Percentiles rank a stretch among this genome's conserved stretches.
These are phyloP conservation scores for Cyclotella choctawhatcheeana DNA, from an alignment of 108 stramenopile species.

Conservation along the genomic window DNA sequence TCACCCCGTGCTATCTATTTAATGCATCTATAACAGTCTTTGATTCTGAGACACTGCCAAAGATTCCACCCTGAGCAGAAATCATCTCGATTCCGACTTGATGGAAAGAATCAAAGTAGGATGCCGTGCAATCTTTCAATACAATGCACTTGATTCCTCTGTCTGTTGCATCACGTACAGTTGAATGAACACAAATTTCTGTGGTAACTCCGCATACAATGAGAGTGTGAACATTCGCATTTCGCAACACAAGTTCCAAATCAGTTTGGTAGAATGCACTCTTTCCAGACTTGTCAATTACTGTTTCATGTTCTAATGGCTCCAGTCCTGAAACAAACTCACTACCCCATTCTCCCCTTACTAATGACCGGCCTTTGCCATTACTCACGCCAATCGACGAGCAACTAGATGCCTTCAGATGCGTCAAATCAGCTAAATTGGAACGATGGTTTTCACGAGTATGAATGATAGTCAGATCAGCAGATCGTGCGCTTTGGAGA, in stretches of 20 bases:
- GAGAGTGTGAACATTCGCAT: conserved; percentile 50
- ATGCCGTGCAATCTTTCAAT: conserved; percentile 67
- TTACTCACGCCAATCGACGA: conserved; percentile 50
- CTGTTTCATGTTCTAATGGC: conserved; percentile 49
- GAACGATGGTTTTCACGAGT: conserved; percentile 71
- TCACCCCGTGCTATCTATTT: neutral
- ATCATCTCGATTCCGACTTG: conserved; percentile 63
- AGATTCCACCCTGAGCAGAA: conserved; percentile 70
- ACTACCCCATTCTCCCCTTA: conserved; percentile 66
- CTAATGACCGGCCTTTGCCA: conserved; percentile 58
- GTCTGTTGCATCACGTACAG: conserved; percentile 80
- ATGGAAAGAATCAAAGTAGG: conserved; percentile 78
- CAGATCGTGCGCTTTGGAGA: conserved; percentile 39
- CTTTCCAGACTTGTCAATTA: conserved; percentile 82
- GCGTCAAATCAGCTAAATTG: conserved; percentile 49
- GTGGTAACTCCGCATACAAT: conserved; percentile 81
- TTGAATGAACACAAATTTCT: conserved; percentile 82
- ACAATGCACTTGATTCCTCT: conserved; percentile 68
- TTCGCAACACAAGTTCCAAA: conserved; percentile 59
- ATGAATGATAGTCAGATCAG: conserved; percentile 58
- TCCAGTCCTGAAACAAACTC: conserved; percentile 65
- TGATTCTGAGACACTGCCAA: conserved; percentile 63
- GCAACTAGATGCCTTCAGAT: conserved; percentile 33
- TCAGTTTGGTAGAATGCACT: conserved; percentile 76
- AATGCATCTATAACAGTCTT: conserved; percentile 20